Base-by-base conservation (phyloP, 2,329 filamentous ascomycete species). In the Akanthomyces uredinophilus region DNA sequence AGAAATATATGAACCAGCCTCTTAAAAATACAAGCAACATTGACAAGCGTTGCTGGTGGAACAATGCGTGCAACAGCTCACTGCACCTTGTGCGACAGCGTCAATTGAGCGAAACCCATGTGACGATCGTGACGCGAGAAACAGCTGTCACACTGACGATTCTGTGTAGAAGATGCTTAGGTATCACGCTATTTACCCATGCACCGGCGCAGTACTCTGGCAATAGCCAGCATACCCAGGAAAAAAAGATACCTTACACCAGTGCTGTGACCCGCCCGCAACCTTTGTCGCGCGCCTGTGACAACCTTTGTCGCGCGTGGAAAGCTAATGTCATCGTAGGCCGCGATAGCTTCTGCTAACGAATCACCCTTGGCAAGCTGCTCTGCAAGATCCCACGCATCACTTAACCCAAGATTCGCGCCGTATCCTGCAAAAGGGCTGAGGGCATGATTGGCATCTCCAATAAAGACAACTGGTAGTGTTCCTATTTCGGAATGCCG, bases 371-470 rank as follows among this genome's bases (percentile, higher is more conserved):
- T 63, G 46, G 71, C 76, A 1, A 81, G 64, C 49, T 76, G 69
- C 56, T 75, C 70, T 3, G 77, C 79, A n/a, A 80, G 69, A 53
- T 81, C 77, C 73, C 75, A 80, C 0, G 71, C 79, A 65, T 82
- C 79, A 59, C 72, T 75, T 29, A 82, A 63, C 3, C 79, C 80
- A 62, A 82, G 66, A 64, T 81, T 81, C 0, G 78, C 79, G 0
- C 81, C 80, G 61, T 75, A 78, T 0, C 80, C 79, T 5, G 79
- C 77, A 68, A 81, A 83, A 0, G 79, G 77, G 57, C 73, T 80
- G 6, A 81, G 72, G 1, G 79, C 79, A 66, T 83, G 80, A 64
- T 83, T 82, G 60, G 73, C 73, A 65, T 83, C 79, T 13, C 81
- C 81, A 24, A 83, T 77, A 56, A 79, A 82, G 11, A 82, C 67